These are phyloP conservation scores for Metrosideros polymorpha DNA, from an alignment of 441 rosid genomes.

Conservation along the genomic window DNA sequence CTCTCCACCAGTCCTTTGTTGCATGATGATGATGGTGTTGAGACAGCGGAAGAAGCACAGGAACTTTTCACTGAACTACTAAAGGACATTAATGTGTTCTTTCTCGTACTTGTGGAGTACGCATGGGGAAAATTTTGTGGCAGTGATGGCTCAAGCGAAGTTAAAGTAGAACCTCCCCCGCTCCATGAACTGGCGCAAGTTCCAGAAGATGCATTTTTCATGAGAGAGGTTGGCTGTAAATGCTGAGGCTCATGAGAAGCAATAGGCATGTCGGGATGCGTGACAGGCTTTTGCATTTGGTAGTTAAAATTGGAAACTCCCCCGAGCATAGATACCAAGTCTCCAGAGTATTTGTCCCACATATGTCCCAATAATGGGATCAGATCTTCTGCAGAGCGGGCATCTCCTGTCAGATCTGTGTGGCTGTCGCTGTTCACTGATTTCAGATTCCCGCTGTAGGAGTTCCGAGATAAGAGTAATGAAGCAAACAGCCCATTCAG, in stretches of 20 bases:
- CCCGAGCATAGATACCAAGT: constrained; percentile 5
- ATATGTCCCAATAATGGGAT: constrained; percentile 5
- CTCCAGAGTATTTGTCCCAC: constrained; percentile 24
- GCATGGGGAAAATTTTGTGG: constrained; percentile 8
- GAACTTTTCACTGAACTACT: neutral
- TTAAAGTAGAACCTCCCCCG: constrained; percentile 36
- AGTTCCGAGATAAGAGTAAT: constrained; percentile 14
- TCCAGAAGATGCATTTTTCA: constrained; percentile 10
- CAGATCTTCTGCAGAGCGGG: constrained; percentile 22
- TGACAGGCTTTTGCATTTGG: constrained; percentile 10
- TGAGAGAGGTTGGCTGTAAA: constrained; percentile 5
- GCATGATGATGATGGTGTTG: constrained; percentile 12
- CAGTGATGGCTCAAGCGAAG: constrained; percentile 27
- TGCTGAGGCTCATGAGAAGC: constrained; percentile 5
- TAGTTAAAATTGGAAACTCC: constrained; percentile 12
- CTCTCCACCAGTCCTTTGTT: constrained; percentile 6
- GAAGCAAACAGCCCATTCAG: constrained; percentile 51
- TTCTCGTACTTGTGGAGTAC: neutral
- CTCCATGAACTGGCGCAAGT: constrained; percentile 38
- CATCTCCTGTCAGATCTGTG: constrained; percentile 29
- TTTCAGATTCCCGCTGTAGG: constrained; percentile 24
- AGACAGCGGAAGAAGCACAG: neutral
- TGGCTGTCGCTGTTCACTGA: constrained; percentile 24
- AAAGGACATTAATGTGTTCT: neutral
- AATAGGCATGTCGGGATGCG: neutral